A percentile compares a stretch with the other conserved stretches of the same genome.
phyloP scores from a whole-genome alignment of 2,329 filamentous ascomycete species.

The Pseudocercospora pini-densiflorae region DNA sequence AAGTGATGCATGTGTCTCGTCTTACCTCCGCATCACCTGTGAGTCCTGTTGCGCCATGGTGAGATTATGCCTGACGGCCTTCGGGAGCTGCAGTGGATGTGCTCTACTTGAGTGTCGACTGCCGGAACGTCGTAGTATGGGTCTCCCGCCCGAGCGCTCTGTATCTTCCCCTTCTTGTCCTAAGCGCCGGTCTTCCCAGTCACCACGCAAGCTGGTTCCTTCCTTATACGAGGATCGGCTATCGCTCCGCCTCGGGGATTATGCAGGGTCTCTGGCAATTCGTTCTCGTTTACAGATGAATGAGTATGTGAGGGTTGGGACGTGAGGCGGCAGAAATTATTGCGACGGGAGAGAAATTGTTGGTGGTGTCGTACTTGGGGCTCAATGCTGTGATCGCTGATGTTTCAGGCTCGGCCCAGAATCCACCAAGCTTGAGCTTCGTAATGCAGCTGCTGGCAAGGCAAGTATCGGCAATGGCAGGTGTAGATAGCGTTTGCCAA shows the following conservation, averaged over 20 bases:
- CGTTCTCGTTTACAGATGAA: not conserved
- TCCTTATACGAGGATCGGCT: slow-evolving; percentile 11
- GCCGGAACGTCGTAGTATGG: not conserved
- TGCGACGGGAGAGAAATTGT: slow-evolving; percentile 2
- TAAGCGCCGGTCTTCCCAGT: not conserved
- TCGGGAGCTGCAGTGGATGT: not conserved
- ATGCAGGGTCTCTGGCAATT: slow-evolving; percentile 21
- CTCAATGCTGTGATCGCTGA: slow-evolving; percentile 9
- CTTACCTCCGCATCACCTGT: slow-evolving; percentile 46
- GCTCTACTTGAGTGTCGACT: not conserved
- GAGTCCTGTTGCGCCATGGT: slow-evolving; percentile 44
- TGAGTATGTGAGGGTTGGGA: not conserved
- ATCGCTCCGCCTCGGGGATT: slow-evolving; percentile 3
- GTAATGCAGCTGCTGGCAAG: slow-evolving; percentile 7
- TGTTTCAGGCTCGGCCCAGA: slow-evolving; percentile 4
- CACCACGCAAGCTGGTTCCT: not conserved
- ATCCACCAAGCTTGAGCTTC: slow-evolving; percentile 4
- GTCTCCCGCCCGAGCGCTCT: not conserved
- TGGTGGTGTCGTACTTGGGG: slow-evolving; percentile 4
- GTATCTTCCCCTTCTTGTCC: not conserved
- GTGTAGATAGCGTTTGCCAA: not conserved
- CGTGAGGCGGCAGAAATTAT: not conserved
- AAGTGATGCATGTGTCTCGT: not conserved
- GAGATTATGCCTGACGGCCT: slow-evolving; percentile 11
- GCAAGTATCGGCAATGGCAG: not conserved